These are phyloP conservation scores for Saccharomyces hybrid DNA, from an alignment of 1,139 yeast genomes.

Conservation along the genomic window DNA sequence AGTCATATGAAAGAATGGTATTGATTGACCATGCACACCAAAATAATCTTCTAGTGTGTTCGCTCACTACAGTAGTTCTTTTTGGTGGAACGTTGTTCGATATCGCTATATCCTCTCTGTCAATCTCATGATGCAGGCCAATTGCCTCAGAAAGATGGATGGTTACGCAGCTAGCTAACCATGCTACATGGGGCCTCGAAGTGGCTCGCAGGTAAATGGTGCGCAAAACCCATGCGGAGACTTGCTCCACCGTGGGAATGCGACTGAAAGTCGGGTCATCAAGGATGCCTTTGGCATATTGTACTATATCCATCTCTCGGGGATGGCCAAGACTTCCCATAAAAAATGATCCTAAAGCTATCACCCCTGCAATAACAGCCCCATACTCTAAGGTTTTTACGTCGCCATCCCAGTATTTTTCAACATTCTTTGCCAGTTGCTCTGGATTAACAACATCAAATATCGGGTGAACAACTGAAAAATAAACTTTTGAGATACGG, in stretches of 20 bases:
- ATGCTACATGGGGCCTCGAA: slow-evolving; percentile 8
- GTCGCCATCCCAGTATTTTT: slow-evolving; percentile 4
- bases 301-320: slow-evolving; percentile 9
- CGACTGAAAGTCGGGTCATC: slow-evolving; percentile 10
- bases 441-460: slow-evolving; percentile 5
- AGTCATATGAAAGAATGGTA: slow-evolving; percentile 8
- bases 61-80: background rate
- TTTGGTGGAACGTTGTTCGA: background rate
- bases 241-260: slow-evolving; percentile 7
- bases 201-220: slow-evolving; percentile 9
- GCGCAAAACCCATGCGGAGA: slow-evolving; percentile 9
- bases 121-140: slow-evolving; percentile 9
- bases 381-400: slow-evolving; percentile 4
- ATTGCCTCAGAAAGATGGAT: slow-evolving; percentile 9
- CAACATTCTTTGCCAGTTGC: background rate
- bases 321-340: slow-evolving; percentile 10
- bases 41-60: slow-evolving; percentile 8
- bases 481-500: slow-evolving; percentile 3
- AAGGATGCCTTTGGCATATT: slow-evolving; percentile 6
- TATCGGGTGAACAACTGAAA: slow-evolving; percentile 8
- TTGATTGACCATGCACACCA: slow-evolving; percentile 11
- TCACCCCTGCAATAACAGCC: slow-evolving; percentile 8
- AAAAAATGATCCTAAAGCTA: slow-evolving; percentile 10
- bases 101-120: slow-evolving; percentile 5
- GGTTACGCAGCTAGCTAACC: slow-evolving; percentile 10